These are phyloP conservation scores for Cladophialophora psammophila DNA, from an alignment of 2,329 filamentous ascomycete species.

Conservation along the genomic window DNA sequence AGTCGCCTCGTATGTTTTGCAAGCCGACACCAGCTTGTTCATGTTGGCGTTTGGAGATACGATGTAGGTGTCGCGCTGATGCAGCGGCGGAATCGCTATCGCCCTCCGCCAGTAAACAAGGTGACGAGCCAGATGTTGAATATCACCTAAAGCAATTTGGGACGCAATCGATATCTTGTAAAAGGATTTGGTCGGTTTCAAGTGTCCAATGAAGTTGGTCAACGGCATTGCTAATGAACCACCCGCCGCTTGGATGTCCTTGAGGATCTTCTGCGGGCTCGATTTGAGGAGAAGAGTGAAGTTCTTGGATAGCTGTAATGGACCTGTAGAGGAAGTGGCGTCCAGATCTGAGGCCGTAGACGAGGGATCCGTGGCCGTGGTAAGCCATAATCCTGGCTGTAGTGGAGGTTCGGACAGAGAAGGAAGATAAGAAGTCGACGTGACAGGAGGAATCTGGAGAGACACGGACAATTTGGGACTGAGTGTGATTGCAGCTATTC, in stretches of 20 bases:
- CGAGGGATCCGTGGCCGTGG: constrained; percentile 78
- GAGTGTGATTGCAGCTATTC: constrained; percentile 77
- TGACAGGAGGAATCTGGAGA: constrained; percentile 67
- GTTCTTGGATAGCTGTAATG: constrained; percentile 77
- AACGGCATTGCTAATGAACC: constrained; percentile 79
- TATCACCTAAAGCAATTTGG: constrained; percentile 77
- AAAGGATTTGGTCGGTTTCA: constrained; percentile 71
- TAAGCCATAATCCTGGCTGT: constrained; percentile 80
- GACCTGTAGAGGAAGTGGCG: constrained; percentile 52
- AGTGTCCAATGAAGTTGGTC: constrained; percentile 71
- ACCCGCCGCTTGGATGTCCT: constrained; percentile 70
- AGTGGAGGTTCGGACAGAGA: constrained; percentile 68
- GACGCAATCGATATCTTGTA: constrained; percentile 69
- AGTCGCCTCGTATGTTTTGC: constrained; percentile 73
- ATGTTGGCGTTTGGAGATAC: constrained; percentile 89
- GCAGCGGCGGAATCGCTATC: constrained; percentile 87
- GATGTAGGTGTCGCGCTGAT: constrained; percentile 88
- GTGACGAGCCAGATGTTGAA: constrained; percentile 87
- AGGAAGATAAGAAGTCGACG: constrained; percentile 76
- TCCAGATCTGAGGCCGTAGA: constrained; percentile 61
- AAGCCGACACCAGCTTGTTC: constrained; percentile 71
- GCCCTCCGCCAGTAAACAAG: constrained; percentile 96
- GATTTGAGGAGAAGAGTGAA: constrained; percentile 86
- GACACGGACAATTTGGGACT: constrained; percentile 60
- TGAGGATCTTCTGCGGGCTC: constrained; percentile 80